Evolutionary conservation across 768 basidiomycete species (phyloP).

Genomic region (Neoboletus brunneissimus): DNA sequence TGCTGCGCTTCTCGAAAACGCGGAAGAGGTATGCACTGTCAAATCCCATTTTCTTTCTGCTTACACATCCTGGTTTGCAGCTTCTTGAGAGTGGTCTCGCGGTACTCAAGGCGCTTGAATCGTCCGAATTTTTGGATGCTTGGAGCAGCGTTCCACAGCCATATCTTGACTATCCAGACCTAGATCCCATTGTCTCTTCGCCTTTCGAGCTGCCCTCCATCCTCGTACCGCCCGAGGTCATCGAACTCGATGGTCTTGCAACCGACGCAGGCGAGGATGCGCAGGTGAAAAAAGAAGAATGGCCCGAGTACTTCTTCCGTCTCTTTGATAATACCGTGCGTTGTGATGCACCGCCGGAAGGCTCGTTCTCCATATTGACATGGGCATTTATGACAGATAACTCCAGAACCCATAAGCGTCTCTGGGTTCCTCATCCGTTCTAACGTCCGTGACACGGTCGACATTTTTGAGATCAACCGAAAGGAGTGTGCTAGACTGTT

Average conservation of each 20-base stretch:
- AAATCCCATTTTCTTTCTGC: neutral
- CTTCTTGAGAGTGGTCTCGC: constrained; percentile 70
- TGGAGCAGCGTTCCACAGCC: constrained; percentile 62
- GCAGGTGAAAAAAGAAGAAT: constrained; percentile 76
- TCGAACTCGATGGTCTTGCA: constrained; percentile 72
- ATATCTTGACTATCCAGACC: constrained; percentile 49
- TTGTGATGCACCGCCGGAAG: neutral
- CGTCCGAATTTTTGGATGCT: constrained; percentile 56
- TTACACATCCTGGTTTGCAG: constrained; percentile 37
- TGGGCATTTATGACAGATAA: constrained; percentile 56
- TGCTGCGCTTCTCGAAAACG: constrained; percentile 42
- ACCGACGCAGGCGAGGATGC: constrained; percentile 69
- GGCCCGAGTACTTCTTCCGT: constrained; percentile 68
- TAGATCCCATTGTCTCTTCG: constrained; percentile 37
- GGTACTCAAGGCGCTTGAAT: constrained; percentile 59
- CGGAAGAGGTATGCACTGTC: constrained; percentile 53
- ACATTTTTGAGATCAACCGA: constrained; percentile 93
- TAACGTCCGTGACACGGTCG: constrained; percentile 70
- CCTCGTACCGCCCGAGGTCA: constrained; percentile 83
- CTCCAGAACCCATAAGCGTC: constrained; percentile 70
- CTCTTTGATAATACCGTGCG: constrained; percentile 61
- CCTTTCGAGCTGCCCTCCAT: constrained; percentile 74
- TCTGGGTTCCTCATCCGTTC: constrained; percentile 79
- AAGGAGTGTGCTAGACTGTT: constrained; percentile 90
- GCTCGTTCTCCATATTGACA: neutral